Evolutionary conservation across 352 stramenopile species (phyloP).

Genomic region (Lagenidium giganteum): DNA sequence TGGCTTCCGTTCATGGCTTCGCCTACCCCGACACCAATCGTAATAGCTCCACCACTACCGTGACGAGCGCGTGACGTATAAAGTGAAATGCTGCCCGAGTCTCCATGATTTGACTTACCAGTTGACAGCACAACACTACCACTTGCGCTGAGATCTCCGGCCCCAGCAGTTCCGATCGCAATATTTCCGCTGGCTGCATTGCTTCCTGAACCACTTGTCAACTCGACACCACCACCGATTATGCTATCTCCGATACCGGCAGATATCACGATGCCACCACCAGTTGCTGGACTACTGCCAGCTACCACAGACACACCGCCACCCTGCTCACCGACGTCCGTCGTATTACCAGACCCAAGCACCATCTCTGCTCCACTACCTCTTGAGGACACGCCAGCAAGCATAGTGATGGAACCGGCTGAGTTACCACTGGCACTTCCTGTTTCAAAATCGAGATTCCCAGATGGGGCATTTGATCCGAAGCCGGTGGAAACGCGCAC

Average conservation of each 20-base stretch:
- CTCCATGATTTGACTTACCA: too few species aligned
- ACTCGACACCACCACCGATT: not conserved
- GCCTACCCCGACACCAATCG: too few species aligned
- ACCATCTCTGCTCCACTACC: not conserved
- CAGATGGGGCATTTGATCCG: slow-evolving; percentile 6
- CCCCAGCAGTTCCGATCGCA: too few species aligned
- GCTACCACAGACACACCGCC: not conserved
- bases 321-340: not conserved
- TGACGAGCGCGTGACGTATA: too few species aligned
- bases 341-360: slow-evolving; percentile 5
- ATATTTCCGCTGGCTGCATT: too few species aligned
- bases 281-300: not conserved
- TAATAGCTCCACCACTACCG: too few species aligned
- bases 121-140: too few species aligned
- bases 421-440: slow-evolving; percentile 6
- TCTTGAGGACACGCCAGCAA: slow-evolving; percentile 2
- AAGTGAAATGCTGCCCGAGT: too few species aligned
- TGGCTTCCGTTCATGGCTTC: too few species aligned
- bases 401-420: not conserved
- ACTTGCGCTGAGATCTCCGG: too few species aligned
- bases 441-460: slow-evolving; percentile 7
- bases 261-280: not conserved
- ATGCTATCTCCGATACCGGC: not conserved
- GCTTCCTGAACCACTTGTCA: too few species aligned
- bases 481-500: slow-evolving; percentile 4